These are phyloP conservation scores for Aspergillus carlsbadensis DNA, from an alignment of 495 filamentous ascomycete species.

Conservation along the genomic window DNA sequence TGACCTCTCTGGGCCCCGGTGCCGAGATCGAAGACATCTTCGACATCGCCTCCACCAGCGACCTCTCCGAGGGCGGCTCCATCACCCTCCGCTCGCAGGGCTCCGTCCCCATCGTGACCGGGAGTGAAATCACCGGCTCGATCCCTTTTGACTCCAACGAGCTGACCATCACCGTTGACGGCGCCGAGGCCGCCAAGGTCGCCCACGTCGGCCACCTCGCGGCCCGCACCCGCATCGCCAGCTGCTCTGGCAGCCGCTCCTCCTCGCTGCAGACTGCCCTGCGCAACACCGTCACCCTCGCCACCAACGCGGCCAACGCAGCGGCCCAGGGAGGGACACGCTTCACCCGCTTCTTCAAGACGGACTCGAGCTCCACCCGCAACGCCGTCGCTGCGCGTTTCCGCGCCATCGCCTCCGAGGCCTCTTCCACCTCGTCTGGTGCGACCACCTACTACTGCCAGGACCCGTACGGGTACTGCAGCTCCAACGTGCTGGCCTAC, in stretches of 20 bases:
- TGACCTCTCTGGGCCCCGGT: slow-evolving; percentile 56
- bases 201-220: slow-evolving; percentile 42
- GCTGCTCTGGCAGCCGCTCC: slow-evolving; percentile 47
- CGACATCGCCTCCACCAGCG: slow-evolving; percentile 56
- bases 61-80: slow-evolving; percentile 50
- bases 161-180: slow-evolving; percentile 49
- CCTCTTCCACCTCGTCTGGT: slow-evolving; percentile 40
- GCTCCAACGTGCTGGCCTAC: slow-evolving; percentile 54
- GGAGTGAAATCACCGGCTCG: slow-evolving; percentile 45
- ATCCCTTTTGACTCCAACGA: slow-evolving; percentile 47
- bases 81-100: slow-evolving; percentile 50
- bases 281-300: slow-evolving; percentile 48
- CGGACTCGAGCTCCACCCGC: slow-evolving; percentile 40
- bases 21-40: slow-evolving; percentile 55
- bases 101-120: slow-evolving; percentile 44
- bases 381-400: slow-evolving; percentile 53
- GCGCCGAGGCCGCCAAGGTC: slow-evolving; percentile 46
- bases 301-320: slow-evolving; percentile 52
- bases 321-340: slow-evolving; percentile 50
- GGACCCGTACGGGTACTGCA: slow-evolving; percentile 50
- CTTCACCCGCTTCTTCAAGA: slow-evolving; percentile 63
- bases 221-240: slow-evolving; percentile 50
- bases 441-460: slow-evolving; percentile 51
- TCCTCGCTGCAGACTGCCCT: slow-evolving; percentile 46
- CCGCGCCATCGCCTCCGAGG: slow-evolving; percentile 49